These are phyloP conservation scores for Eucalyptus regnans DNA, from an alignment of 345 rosid genomes.

Conservation along the genomic window DNA sequence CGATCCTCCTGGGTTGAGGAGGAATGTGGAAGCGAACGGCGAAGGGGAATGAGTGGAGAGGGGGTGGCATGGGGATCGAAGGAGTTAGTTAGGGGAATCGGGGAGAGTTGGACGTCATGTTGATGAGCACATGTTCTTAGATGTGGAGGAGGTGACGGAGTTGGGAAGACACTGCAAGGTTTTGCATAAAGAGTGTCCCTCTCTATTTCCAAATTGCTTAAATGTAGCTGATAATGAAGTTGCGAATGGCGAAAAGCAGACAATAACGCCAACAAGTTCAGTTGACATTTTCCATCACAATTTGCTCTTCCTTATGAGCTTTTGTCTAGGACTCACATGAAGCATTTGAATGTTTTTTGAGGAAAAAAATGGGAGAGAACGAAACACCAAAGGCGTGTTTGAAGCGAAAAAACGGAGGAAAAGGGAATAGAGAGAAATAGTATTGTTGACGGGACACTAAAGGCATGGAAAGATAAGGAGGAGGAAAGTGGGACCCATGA, in stretches of 20 bases:
- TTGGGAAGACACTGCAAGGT: rapidly evolving
- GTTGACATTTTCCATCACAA: background rate
- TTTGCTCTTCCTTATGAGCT: background rate
- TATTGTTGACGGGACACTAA: background rate
- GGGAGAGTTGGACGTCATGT: background rate
- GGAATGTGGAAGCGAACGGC: rapidly evolving
- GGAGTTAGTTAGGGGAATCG: rapidly evolving
- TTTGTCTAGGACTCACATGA: background rate
- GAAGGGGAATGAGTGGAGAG: background rate
- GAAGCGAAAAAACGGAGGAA: rapidly evolving
- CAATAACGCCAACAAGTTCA: background rate
- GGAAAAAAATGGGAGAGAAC: background rate
- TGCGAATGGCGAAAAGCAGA: rapidly evolving
- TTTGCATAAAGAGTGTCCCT: rapidly evolving
- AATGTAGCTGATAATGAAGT: background rate
- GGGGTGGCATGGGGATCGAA: rapidly evolving
- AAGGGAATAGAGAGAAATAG: rapidly evolving
- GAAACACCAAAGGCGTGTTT: rapidly evolving
- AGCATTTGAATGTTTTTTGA: background rate
- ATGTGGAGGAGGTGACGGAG: rapidly evolving
- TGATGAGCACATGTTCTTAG: too few species aligned
- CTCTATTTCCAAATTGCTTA: background rate
- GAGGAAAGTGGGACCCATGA: background rate
- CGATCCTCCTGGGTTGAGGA: rapidly evolving
- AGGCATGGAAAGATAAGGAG: background rate